Conservation (phyloP, 768 basidiomycete species). For the Psilocybe subaeruginosa region DNA sequence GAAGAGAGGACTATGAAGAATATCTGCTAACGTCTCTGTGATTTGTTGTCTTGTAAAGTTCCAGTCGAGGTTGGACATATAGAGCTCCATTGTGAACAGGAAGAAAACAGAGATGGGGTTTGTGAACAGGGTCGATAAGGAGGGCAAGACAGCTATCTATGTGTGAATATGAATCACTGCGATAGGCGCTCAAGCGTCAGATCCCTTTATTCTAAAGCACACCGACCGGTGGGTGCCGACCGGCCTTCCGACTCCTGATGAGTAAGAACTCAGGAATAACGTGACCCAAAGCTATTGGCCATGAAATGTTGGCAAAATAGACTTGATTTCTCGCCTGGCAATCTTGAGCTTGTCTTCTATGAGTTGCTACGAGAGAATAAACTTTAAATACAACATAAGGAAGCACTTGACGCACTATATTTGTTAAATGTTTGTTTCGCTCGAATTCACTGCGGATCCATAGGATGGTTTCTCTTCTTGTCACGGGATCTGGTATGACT, state of each 20-base stretch:
- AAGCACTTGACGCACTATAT: conserved; percentile 47
- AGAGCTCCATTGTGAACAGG: conserved; percentile 38
- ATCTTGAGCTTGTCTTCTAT: conserved; percentile 66
- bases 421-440: conserved; percentile 56
- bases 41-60: conserved; percentile 32
- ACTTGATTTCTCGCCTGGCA: conserved; percentile 61
- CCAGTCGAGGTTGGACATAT: conserved; percentile 40
- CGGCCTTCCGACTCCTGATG: neutral
- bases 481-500: conserved; percentile 61
- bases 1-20: conserved; percentile 51
- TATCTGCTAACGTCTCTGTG: conserved; percentile 36
- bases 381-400: neutral
- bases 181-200: conserved; percentile 16
- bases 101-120: conserved; percentile 8
- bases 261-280: conserved; percentile 2
- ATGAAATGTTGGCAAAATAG: conserved; percentile 50
- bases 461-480: conserved; percentile 65
- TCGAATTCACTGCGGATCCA: conserved; percentile 82
- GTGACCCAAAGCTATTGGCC: conserved; percentile 13
- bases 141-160: conserved; percentile 16
- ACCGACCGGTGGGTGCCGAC: neutral
- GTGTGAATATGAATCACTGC: neutral
- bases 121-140: conserved; percentile 10
- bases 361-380: conserved; percentile 38
- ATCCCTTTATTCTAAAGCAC: neutral